phyloP scores from a whole-genome alignment of 1,284 basidiomycete genomes.

The Xerocomus minutiporus region DNA sequence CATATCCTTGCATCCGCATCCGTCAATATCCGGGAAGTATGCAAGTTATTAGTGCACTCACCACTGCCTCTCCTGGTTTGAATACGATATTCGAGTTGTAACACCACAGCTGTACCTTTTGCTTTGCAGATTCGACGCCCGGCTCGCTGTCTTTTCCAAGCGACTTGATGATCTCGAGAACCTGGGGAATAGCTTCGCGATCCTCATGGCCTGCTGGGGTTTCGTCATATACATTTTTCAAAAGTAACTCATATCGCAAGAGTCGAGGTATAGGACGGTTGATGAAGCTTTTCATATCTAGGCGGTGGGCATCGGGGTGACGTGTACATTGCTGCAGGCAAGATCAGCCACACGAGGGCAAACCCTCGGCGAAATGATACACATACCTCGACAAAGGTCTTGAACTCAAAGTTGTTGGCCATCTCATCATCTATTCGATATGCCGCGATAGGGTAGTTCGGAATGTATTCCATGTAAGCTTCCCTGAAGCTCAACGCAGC shows the following conservation, averaged over 20 bases:
- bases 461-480: conserved; percentile 89
- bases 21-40: neutral
- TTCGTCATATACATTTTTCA: conserved; percentile 74
- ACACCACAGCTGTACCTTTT: conserved; percentile 83
- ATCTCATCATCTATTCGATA: conserved; percentile 89
- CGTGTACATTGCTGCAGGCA: conserved; percentile 57
- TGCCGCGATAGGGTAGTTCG: conserved; percentile 91
- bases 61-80: conserved; percentile 74
- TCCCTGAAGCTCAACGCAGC: conserved; percentile 91
- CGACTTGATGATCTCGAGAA: conserved; percentile 80
- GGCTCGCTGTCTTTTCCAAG: conserved; percentile 83
- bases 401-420: conserved; percentile 75
- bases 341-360: conserved; percentile 1
- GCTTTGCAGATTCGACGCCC: conserved; percentile 76
- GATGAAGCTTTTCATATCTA: conserved; percentile 87
- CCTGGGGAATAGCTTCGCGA: conserved; percentile 70
- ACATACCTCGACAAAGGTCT: conserved; percentile 74
- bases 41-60: conserved; percentile 38
- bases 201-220: conserved; percentile 76
- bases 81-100: conserved; percentile 77
- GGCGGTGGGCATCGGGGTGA: conserved; percentile 68
- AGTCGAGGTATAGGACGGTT: conserved; percentile 86
- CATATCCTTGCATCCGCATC: conserved; percentile 59
- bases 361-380: conserved; percentile 17
- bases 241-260: conserved; percentile 82